Evolutionary conservation across 805 yeast species (phyloP), one percentile per base, ranked within the genome.

Genomic region (Metschnikowia lachancei): DNA sequence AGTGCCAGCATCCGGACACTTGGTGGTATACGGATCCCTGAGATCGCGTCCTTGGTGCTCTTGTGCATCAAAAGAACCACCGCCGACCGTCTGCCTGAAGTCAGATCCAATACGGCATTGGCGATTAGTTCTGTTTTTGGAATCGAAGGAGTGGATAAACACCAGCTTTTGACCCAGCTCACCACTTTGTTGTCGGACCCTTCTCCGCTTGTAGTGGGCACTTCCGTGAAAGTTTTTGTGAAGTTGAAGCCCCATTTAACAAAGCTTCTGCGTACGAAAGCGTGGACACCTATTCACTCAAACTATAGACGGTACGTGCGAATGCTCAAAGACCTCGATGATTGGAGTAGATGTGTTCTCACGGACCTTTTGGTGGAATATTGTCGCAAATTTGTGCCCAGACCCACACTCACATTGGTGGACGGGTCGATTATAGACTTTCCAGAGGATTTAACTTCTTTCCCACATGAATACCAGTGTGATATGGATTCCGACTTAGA

Each of bases 1-100:
- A 78, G 91, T 2, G 70, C 87, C 46, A 84, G 95, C 0, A 77
- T 94, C 36, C 75, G 91, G 44, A 83, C 90, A 12, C 75, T 94
- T 57, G 81, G 94, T 1, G 91, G 92, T n/a, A 83, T 94, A 47
- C 76, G 82, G 38, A 87, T 92, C 16, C 80, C 87, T 1, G 87
- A 92, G 7, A 83, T 94, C 33, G 76, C 84, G 17, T 94, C 96
- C 0, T 87, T 94, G 39, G 74, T 90, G 13, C 61, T 84, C 4
- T 72, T 90, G 34, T 85, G 94, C 30, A 72, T 92, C 52, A 83
- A 83, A 52, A 79, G 87, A 57, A 74, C 85, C 6, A 65, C 78
- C 2, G 65, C 75, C 8, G 99, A 94, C 59, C 74, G 82, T 3
- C 82, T 94, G 8, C 82, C 96, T 0, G 60, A 76, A 13, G 99